These are phyloP conservation scores for Heliamphora pulchella DNA, from an alignment of 179 eudicot species.

Conservation along the genomic window DNA sequence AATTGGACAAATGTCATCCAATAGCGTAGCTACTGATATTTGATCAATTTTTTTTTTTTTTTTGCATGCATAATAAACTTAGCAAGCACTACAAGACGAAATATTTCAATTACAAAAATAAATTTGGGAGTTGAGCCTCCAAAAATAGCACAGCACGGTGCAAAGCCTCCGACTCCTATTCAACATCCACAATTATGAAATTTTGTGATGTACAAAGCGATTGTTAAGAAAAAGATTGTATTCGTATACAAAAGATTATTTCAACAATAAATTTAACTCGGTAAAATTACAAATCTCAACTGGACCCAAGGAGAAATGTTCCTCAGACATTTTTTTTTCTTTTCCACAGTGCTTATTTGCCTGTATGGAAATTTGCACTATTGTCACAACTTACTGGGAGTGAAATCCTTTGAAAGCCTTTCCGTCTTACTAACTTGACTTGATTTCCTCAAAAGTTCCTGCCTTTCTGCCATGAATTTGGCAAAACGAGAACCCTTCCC, in stretches of 20 bases:
- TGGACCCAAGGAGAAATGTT: neutral
- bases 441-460: slow-evolving; percentile 36
- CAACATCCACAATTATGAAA: too few relatives aligned
- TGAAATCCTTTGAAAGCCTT: slow-evolving; percentile 27
- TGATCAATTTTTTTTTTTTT: too few relatives aligned
- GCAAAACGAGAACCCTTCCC: slow-evolving; percentile 75
- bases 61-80: too few relatives aligned
- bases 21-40: too few relatives aligned
- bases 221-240: too few relatives aligned
- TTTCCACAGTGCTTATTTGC: neutral
- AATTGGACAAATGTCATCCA: too few relatives aligned
- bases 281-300: slow-evolving; percentile 5
- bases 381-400: slow-evolving; percentile 69
- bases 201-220: too few relatives aligned
- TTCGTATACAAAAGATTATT: neutral
- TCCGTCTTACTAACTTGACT: slow-evolving; percentile 28
- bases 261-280: neutral
- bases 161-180: too few relatives aligned
- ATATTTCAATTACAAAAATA: too few relatives aligned
- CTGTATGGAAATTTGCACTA: neutral
- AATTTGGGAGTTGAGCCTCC: too few relatives aligned
- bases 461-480: slow-evolving; percentile 58
- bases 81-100: too few relatives aligned
- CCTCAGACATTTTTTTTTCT: neutral
- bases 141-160: too few relatives aligned